Evolutionary conservation across 2,329 filamentous ascomycete genomes (phyloP).

Genomic region (Fusarium clavum): DNA sequence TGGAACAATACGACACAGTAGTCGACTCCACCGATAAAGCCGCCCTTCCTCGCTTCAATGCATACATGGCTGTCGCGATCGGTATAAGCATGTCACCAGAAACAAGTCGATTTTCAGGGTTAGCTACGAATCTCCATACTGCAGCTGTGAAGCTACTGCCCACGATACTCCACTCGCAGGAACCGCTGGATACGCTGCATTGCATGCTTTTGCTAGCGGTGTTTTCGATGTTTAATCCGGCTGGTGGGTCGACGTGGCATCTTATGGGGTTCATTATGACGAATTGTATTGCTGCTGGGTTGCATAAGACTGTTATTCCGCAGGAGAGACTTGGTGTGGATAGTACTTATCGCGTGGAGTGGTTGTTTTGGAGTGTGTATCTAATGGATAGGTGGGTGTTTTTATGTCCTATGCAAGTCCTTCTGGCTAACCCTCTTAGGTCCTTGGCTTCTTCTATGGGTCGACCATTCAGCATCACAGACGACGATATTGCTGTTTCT

Average conservation of each 20-base stretch:
- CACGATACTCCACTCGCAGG: not conserved
- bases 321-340: not conserved
- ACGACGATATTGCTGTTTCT: constrained; percentile 7
- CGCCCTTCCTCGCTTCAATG: constrained; percentile 9
- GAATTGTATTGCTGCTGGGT: constrained; percentile 12
- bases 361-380: constrained; percentile 29
- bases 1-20: constrained; percentile 10
- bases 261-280: constrained; percentile 21
- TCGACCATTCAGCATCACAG: constrained; percentile 6
- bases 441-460: constrained; percentile 2
- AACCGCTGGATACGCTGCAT: constrained; percentile 7
- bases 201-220: constrained; percentile 18
- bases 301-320: not conserved
- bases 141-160: constrained; percentile 10
- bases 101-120: not conserved
- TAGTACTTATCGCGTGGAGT: not conserved
- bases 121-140: constrained; percentile 1
- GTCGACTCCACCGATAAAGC: not conserved
- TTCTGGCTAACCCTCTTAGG: not conserved
- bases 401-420: too few relatives aligned
- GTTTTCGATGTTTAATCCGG: constrained; percentile 14
- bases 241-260: constrained; percentile 21
- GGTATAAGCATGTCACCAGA: constrained; percentile 26
- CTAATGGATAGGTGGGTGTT: constrained; percentile 13
- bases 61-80: constrained; percentile 6